Base-by-base conservation (phyloP, 1,139 yeast species). In the Debaryomyces sp. region DNA sequence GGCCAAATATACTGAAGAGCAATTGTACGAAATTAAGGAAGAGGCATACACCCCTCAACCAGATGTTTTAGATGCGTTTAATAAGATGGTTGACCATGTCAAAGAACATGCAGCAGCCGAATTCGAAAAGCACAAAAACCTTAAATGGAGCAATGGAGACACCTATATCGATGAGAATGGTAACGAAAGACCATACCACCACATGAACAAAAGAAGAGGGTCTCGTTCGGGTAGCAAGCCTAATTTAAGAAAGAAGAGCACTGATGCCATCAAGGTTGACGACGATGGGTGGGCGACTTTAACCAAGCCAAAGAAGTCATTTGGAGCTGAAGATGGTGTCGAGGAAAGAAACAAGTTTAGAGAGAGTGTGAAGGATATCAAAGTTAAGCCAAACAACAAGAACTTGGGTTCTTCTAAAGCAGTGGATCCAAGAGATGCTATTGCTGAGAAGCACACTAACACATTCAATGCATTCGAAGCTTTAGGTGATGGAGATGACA, bases 241-340 rank as follows among this genome's bases (percentile, higher is more conserved):
- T 47, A 72, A 75, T 60, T 76, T 82, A 61, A 77, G 83, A 62
- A 84, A 81, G 65, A 81, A 81, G 72, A 77, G 78, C 59, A 82
- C 78, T 48, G 85, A 80, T 55, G 78, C 78, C 54, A 71, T 75
- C 41, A 71, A 74, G 47, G 78, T 78, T 23, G 95, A 87, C 62
- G 87, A 85, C 51, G 92, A 87, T 54, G 95, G 95, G 38, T 87
- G 94, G 94, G 87, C 87, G 49, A 85, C 92, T 26, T 73, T 82
- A 53, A 80, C 80, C 57, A 72, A 76, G 55, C 69, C 76, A 51
- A 78, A 73, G 61, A 74, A 76, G 61, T 73, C 80, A 4, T 77
- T 78, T 51, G 77, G 77, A 48, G 73, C 70, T 37, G 84, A 77
- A 48, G 83, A 77, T 32, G 75, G 67, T 41, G 68, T 58, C 21